Percentiles rank a stretch among this genome's conserved stretches.
Evolutionary conservation across 1,284 basidiomycete genomes (phyloP).

Genomic region (Exobasidium rhododendri): DNA sequence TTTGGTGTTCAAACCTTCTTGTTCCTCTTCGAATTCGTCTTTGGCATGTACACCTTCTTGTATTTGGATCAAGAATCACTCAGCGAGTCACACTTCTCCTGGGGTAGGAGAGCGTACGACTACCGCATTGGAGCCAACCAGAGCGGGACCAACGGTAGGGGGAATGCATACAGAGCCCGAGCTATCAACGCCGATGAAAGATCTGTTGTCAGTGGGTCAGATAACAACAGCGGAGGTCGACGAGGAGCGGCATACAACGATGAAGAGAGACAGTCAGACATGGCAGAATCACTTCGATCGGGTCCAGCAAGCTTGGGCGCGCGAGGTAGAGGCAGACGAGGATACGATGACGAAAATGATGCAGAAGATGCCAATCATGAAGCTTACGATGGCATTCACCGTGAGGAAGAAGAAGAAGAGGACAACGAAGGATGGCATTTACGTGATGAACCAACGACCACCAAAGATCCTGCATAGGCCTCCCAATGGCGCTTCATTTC

Average conservation of each 20-base stretch:
- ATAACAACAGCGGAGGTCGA: slow-evolving; percentile 20
- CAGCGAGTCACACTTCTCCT: slow-evolving; percentile 56
- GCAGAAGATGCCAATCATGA: neutral
- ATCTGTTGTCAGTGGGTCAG: neutral
- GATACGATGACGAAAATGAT: slow-evolving; percentile 20
- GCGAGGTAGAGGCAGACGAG: slow-evolving; percentile 15
- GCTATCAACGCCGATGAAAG: slow-evolving; percentile 19
- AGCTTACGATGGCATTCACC: slow-evolving; percentile 4
- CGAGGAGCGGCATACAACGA: slow-evolving; percentile 42
- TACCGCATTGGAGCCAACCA: slow-evolving; percentile 20
- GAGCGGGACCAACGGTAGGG: slow-evolving; percentile 6
- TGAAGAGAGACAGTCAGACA: slow-evolving; percentile 30
- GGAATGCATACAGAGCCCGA: slow-evolving; percentile 26
- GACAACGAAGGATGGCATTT: slow-evolving; percentile 17
- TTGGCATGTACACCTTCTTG: slow-evolving; percentile 53
- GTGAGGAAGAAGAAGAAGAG: slow-evolving; percentile 7
- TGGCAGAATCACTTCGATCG: slow-evolving; percentile 18
- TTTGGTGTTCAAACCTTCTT: slow-evolving; percentile 53
- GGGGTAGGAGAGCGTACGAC: slow-evolving; percentile 52
- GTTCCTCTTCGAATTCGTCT: slow-evolving; percentile 39
- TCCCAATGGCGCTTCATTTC: too few species aligned
- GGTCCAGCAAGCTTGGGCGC: slow-evolving; percentile 11
- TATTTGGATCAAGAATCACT: slow-evolving; percentile 58
- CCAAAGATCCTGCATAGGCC: neutral
- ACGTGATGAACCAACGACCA: slow-evolving; percentile 16